Evolutionary conservation across 257 asterid species (phyloP).

Genomic region (Solanum ossicruentum): DNA sequence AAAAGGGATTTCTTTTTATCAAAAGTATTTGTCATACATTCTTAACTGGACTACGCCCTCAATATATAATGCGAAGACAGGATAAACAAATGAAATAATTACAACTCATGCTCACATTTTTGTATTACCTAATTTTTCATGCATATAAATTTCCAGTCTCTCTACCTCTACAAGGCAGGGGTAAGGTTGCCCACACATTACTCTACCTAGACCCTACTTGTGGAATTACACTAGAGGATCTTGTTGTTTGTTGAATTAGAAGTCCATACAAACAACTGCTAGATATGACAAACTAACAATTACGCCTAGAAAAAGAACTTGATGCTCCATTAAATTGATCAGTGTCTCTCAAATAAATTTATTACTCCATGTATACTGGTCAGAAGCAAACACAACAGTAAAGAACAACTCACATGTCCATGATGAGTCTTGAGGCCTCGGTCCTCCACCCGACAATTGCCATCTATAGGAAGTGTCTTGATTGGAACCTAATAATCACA

Average conservation of each 20-base stretch:
- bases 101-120: neutral
- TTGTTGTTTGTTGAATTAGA: neutral
- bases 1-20: neutral
- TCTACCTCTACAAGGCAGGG: neutral
- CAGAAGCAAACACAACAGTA: neutral
- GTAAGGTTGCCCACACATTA: neutral
- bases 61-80: neutral
- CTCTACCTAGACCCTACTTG: neutral
- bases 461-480: slow-evolving; percentile 76
- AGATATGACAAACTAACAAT: neutral
- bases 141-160: neutral
- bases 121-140: neutral
- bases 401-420: slow-evolving; percentile 62
- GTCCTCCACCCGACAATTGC: slow-evolving; percentile 94
- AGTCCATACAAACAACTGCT: neutral
- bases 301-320: neutral
- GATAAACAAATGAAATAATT: neutral
- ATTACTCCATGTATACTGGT: neutral
- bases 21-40: neutral
- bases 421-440: slow-evolving; percentile 92
- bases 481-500: slow-evolving; percentile 54
- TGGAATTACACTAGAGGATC: neutral
- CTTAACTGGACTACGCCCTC: neutral
- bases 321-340: neutral
- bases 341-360: neutral